These are phyloP conservation scores for Amylocystis lapponica DNA, from an alignment of 768 basidiomycete genomes.

Conservation along the genomic window DNA sequence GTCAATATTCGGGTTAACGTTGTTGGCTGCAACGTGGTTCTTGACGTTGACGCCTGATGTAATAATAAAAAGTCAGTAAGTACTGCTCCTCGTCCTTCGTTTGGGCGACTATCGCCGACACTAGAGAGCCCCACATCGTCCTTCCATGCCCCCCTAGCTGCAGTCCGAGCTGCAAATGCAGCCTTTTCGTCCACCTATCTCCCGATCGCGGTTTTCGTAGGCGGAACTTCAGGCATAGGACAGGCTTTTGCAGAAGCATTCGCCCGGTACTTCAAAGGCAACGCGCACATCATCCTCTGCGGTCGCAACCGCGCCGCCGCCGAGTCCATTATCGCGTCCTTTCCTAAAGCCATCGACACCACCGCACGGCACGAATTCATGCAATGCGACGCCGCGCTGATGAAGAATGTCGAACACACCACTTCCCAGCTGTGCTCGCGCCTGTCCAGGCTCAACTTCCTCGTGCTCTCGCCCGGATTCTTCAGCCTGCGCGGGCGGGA, in stretches of 20 bases:
- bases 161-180: slow-evolving; percentile 12
- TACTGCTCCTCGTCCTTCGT: too few relatives aligned
- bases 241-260: slow-evolving; percentile 42
- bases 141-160: slow-evolving; percentile 11
- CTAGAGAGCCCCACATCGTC: too few relatives aligned
- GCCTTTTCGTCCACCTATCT: slow-evolving; percentile 15
- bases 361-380: slow-evolving; percentile 38
- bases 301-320: slow-evolving; percentile 47
- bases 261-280: slow-evolving; percentile 39
- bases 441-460: slow-evolving; percentile 47
- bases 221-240: slow-evolving; percentile 32
- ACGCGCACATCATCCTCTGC: slow-evolving; percentile 45
- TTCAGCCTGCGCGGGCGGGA: slow-evolving; percentile 31
- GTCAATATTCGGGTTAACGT: too few relatives aligned
- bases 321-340: slow-evolving; percentile 36
- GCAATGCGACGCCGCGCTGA: slow-evolving; percentile 44
- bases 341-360: slow-evolving; percentile 30
- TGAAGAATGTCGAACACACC: slow-evolving; percentile 40
- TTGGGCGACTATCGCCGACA: too few relatives aligned
- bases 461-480: slow-evolving; percentile 42
- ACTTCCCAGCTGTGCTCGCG: slow-evolving; percentile 24
- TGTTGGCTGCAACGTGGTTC: too few relatives aligned
- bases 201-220: slow-evolving; percentile 29
- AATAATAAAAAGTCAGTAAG: too few relatives aligned
- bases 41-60: too few relatives aligned